Percentiles rank a stretch among this genome's conserved stretches.
phyloP scores from a whole-genome alignment of 768 basidiomycete species.

The Candolleomyces aberdarensis region DNA sequence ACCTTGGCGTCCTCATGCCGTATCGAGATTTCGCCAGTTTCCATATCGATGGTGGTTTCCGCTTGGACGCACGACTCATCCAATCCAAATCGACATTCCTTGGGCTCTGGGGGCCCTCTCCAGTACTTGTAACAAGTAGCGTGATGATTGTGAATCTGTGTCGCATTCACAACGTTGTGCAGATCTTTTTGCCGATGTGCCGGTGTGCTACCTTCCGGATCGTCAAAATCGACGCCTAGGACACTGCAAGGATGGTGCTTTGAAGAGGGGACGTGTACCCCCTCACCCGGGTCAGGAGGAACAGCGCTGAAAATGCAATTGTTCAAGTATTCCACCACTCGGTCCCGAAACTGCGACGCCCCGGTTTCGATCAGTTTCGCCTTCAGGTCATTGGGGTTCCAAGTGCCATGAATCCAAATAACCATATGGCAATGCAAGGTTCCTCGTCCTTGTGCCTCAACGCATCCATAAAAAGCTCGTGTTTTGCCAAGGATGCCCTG shows the following conservation, averaged over 20 bases:
- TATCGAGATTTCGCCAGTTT: not conserved
- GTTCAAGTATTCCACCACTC: no score
- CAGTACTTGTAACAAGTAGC: not conserved
- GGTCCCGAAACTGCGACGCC: no score
- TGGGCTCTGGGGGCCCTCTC: not conserved
- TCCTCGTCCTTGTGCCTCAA: no score
- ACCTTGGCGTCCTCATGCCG: not conserved
- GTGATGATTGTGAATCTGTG: not conserved
- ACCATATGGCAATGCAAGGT: no score
- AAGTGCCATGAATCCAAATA: no score
- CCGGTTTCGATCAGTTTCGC: no score
- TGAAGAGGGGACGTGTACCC: not conserved
- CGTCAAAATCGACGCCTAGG: not conserved
- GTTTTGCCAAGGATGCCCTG: no score
- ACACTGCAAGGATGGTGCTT: not conserved
- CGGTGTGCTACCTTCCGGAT: not conserved
- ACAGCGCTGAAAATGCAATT: not conserved
- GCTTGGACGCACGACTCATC: not conserved
- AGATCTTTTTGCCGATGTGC: not conserved
- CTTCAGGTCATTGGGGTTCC: no score
- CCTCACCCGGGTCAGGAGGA: not conserved
- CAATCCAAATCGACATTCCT: not conserved
- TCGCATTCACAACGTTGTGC: not conserved
- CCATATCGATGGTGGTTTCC: not conserved
- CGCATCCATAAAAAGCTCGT: no score